Percentiles rank a stretch among this genome's conserved stretches.
These are phyloP conservation scores for Myxozyma sirexii DNA, from an alignment of 805 yeast genomes.

Conservation along the genomic window DNA sequence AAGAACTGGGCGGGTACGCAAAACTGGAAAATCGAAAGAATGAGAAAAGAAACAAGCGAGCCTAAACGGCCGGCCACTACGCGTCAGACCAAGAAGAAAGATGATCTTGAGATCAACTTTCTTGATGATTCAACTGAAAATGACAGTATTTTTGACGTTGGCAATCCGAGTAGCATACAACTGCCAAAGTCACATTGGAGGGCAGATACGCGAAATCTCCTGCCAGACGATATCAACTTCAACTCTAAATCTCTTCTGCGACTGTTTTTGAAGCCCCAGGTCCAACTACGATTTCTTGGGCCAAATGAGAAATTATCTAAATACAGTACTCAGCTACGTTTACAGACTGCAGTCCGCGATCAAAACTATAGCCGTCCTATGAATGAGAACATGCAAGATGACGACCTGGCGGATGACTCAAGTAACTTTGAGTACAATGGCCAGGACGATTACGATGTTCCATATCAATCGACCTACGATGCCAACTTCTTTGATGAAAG, in stretches of 20 bases:
- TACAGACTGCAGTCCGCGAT: not conserved
- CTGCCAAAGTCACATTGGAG: constrained; percentile 48
- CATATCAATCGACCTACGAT: constrained; percentile 29
- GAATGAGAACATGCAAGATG: not conserved
- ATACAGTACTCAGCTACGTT: constrained; percentile 1
- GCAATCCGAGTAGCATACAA: constrained; percentile 44
- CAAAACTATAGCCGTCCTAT: too few relatives aligned
- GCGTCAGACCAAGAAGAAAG: constrained; percentile 39
- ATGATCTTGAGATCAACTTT: constrained; percentile 51
- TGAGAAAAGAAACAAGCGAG: constrained; percentile 44
- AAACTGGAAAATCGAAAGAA: constrained; percentile 80
- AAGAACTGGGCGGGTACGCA: constrained; percentile 85
- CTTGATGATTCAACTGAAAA: constrained; percentile 47
- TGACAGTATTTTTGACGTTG: constrained; percentile 47
- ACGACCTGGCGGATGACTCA: constrained; percentile 45
- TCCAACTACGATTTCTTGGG: constrained; percentile 11
- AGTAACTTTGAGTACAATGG: constrained; percentile 13
- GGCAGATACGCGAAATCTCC: constrained; percentile 50
- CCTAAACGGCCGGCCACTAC: constrained; percentile 17
- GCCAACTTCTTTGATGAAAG: constrained; percentile 44
- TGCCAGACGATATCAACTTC: constrained; percentile 77
- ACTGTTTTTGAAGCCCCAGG: constrained; percentile 67
- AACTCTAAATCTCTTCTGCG: constrained; percentile 67
- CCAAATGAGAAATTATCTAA: constrained; percentile 3
- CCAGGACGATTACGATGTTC: constrained; percentile 13